Evolutionary conservation across 345 rosid genomes (phyloP).

Genomic region (Lepidium sativum): DNA sequence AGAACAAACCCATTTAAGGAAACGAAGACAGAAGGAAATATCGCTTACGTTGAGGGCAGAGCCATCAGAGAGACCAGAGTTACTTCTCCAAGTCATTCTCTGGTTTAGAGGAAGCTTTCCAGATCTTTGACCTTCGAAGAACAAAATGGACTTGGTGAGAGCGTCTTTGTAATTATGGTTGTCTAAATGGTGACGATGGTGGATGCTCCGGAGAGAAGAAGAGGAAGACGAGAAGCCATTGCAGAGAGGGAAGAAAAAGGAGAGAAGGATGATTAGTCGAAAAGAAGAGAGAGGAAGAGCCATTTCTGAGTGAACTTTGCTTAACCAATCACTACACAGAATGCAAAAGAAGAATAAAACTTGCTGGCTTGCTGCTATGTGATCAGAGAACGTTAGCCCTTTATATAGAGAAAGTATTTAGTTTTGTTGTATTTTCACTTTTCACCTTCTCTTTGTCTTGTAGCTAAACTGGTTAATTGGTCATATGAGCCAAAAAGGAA

Average conservation of each 20-base stretch:
- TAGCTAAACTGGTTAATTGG: background rate
- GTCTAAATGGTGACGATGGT: constrained; percentile 40
- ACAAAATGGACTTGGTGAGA: constrained; percentile 73
- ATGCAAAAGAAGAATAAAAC: background rate
- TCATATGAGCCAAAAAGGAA: background rate
- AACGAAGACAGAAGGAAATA: background rate
- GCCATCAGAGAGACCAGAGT: constrained; percentile 89
- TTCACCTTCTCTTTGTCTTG: background rate
- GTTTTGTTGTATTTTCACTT: background rate
- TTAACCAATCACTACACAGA: background rate
- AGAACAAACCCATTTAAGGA: background rate
- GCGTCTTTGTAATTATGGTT: constrained; percentile 75
- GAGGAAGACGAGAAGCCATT: constrained; percentile 37
- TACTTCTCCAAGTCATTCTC: constrained; percentile 70
- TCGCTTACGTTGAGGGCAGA: constrained; percentile 53
- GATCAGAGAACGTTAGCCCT: constrained; percentile 2
- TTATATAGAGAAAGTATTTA: background rate
- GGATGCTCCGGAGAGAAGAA: constrained; percentile 10
- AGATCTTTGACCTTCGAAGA: constrained; percentile 85
- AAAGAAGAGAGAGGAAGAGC: constrained; percentile 21
- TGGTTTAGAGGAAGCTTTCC: constrained; percentile 77
- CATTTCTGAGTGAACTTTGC: constrained; percentile 12
- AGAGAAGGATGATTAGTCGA: constrained; percentile 20
- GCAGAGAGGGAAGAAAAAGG: constrained; percentile 33
- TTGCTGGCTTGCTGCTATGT: background rate